Conservation (phyloP, 2,329 filamentous ascomycete genomes). For the Paecilomyces variotii region DNA sequence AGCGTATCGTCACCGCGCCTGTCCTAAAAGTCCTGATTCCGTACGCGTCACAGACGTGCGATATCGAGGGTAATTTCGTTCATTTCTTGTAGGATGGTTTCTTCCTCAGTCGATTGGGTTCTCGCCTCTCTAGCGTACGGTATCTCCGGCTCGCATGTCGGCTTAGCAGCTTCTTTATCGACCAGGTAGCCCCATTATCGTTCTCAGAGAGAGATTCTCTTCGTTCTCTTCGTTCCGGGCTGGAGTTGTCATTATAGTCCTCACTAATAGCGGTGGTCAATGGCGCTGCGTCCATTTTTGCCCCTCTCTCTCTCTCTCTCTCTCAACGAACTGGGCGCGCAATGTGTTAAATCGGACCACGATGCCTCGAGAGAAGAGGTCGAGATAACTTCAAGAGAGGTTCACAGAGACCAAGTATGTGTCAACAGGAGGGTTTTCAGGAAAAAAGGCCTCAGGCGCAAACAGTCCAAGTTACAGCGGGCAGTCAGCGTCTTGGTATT, state of each 20-base stretch:
- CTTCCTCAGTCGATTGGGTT: slow-evolving; percentile 23
- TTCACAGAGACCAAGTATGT: neutral
- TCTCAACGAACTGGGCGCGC: neutral
- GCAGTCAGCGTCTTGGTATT: neutral
- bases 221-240: slow-evolving; percentile 8
- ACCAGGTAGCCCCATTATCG: slow-evolving; percentile 10
- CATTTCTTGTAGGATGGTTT: slow-evolving; percentile 5
- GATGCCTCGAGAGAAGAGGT: neutral
- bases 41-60: neutral
- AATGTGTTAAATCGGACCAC: neutral
- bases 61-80: neutral
- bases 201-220: slow-evolving; percentile 4
- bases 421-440: neutral
- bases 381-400: neutral
- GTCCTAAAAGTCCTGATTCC: neutral
- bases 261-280: slow-evolving; percentile 9
- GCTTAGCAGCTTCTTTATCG: slow-evolving; percentile 18
- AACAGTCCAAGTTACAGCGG: neutral
- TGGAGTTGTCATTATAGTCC: slow-evolving; percentile 9
- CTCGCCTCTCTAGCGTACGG: slow-evolving; percentile 20
- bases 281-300: slow-evolving; percentile 10
- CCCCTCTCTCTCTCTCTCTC: neutral
- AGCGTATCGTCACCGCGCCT: neutral
- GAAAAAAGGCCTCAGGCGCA: neutral
- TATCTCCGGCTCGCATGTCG: slow-evolving; percentile 20